Evolutionary conservation across 192 early-diverging fungal species (phyloP).

Genomic region (Umbelopsis sp.): DNA sequence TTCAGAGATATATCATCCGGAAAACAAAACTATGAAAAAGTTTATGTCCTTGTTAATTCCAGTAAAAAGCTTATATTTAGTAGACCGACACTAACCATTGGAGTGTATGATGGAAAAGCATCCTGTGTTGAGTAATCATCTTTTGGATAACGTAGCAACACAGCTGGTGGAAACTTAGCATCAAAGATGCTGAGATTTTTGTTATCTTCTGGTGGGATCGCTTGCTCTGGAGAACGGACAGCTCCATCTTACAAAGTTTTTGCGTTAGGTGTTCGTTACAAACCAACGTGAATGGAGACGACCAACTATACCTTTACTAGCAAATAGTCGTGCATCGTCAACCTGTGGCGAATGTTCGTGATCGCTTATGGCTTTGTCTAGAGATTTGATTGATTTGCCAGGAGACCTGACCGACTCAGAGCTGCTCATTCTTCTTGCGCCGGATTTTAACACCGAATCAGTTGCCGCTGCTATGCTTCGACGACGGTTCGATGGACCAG

Average conservation of each 20-base stretch:
- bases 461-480: conserved; percentile 1
- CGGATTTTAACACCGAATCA: not conserved
- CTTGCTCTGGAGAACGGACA: not conserved
- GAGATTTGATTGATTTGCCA: not conserved
- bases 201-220: not conserved
- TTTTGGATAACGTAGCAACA: conserved; percentile 31
- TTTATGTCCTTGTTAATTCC: not conserved
- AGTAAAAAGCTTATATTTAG: not conserved
- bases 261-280: not conserved
- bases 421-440: conserved; percentile 7
- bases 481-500: not conserved
- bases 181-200: conserved; percentile 31
- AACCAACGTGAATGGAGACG: no score
- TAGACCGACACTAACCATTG: conserved; percentile 34
- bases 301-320: not conserved
- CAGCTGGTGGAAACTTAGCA: conserved; percentile 29
- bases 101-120: conserved; percentile 33
- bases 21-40: conserved; percentile 38
- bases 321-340: not conserved
- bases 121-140: conserved; percentile 25
- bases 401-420: not conserved
- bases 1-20: conserved; percentile 37
- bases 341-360: not conserved
- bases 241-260: not conserved
- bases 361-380: not conserved